phyloP scores from a whole-genome alignment of 352 stramenopile species.

The Globisporangium abappressorium region DNA sequence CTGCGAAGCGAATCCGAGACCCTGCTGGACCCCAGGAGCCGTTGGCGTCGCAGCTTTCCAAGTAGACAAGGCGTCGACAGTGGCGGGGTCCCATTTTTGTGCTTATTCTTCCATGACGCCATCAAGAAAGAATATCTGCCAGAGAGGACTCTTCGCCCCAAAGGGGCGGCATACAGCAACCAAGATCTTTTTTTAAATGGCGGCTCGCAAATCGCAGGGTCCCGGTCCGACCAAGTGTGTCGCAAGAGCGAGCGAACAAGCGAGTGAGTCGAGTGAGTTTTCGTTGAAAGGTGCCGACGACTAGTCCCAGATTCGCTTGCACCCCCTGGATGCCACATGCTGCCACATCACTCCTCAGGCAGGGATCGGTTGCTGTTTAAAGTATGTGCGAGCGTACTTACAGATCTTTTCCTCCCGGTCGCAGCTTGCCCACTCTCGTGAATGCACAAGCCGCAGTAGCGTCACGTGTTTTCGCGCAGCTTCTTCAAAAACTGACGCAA shows the following conservation, averaged over 20 bases:
- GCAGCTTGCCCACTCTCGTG: background rate
- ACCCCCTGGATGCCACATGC: background rate
- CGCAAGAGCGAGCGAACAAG: background rate
- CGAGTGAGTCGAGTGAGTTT: background rate
- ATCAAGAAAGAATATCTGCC: constrained; percentile 3
- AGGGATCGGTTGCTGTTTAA: background rate
- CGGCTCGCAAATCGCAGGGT: background rate
- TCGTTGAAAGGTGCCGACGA: background rate
- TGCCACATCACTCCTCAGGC: background rate
- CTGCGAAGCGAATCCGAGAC: constrained; percentile 5
- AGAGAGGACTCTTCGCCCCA: background rate
- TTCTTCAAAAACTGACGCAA: constrained; percentile 3
- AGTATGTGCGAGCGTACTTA: background rate
- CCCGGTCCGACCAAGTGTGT: background rate
- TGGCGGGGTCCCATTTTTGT: background rate
- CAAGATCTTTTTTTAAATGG: background rate
- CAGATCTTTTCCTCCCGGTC: background rate
- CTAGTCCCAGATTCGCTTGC: background rate
- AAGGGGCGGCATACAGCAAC: background rate
- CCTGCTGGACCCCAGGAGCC: background rate
- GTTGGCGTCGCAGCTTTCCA: constrained; percentile 4
- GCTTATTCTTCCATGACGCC: background rate
- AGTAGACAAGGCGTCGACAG: constrained; percentile 3
- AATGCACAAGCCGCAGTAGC: background rate
- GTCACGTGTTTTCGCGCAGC: constrained; percentile 1